Base-by-base conservation (phyloP, 768 basidiomycete genomes). In the Tephrocybe sp. region DNA sequence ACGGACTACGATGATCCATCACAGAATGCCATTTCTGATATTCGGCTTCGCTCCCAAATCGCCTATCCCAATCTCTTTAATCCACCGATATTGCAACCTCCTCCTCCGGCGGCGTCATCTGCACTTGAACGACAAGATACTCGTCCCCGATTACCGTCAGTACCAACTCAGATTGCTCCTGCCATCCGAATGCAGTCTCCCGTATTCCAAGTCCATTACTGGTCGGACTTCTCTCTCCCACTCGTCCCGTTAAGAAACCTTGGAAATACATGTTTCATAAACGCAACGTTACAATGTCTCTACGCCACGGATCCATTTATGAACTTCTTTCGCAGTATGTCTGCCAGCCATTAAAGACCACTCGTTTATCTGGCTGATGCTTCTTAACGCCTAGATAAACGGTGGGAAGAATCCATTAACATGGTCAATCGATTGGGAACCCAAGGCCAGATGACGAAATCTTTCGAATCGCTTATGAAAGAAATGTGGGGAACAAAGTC, bases 231-330 rank as follows among this genome's bases (percentile, higher is more conserved):
- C 32, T 80, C 86, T 53, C 83, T 94, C 46, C 87, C 86, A 19
- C 84, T 83, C 16, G 83, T 86, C 0, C 96, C 96, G 3, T 66
- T 99, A 63, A 95, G 95, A 79, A 99, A 99, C 64, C 63, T 98
- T 52, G 87, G 89, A 15, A 98, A 98, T 65, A 99, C 97, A 7
- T 99, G 97, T 66, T 99, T 98, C 64, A 98, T 98, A 93, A 98
- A 98, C 65, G 91, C 97, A 25, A 94, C 93, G 5, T 82, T 99
- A 13, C 97, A 99, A 68, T 99, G 97, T 66, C 73, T 99, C 63
- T 93, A 87, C 63, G 95, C 95, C 0, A 97, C 96, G 0, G 83
- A 89, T 6, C 96, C 96, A 0, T 96, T 99, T 66, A 83, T 94
- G 25, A 78, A 85, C 46, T 98, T 95, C 72, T 98, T 99, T 61